Evolutionary conservation across 305 asterid species (phyloP).

Genomic region (Solanum hybrid): DNA sequence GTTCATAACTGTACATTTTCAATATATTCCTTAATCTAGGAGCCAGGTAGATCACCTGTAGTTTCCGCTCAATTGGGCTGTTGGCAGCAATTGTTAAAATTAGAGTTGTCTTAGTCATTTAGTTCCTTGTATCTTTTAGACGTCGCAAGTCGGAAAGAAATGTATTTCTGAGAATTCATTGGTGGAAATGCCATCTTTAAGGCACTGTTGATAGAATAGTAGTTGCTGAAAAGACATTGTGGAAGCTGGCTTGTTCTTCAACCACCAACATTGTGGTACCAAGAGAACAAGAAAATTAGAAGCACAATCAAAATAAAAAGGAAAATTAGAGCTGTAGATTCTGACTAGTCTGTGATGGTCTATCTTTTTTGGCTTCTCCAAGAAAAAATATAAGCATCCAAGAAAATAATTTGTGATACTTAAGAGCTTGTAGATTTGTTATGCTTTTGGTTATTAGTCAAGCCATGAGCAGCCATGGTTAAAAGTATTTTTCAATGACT

Average conservation of each 20-base stretch:
- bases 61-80: background rate
- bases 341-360: background rate
- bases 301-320: background rate
- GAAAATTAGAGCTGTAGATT: background rate
- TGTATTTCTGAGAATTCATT: background rate
- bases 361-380: background rate
- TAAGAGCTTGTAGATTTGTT: background rate
- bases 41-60: slow-evolving; percentile 4
- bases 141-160: background rate
- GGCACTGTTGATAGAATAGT: background rate
- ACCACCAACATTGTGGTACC: background rate
- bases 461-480: background rate
- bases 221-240: background rate
- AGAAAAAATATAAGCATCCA: background rate
- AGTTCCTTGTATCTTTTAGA: background rate
- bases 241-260: background rate
- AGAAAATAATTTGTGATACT: background rate
- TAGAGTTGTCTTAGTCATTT: slow-evolving; percentile 4
- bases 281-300: background rate
- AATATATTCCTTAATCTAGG: slow-evolving; percentile 1
- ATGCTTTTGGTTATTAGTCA: background rate
- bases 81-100: slow-evolving; percentile 3
- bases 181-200: background rate
- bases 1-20: slow-evolving; percentile 2
- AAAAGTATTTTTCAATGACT: background rate